Conservation (phyloP, 768 basidiomycete species). For the Nidularia sp. region DNA sequence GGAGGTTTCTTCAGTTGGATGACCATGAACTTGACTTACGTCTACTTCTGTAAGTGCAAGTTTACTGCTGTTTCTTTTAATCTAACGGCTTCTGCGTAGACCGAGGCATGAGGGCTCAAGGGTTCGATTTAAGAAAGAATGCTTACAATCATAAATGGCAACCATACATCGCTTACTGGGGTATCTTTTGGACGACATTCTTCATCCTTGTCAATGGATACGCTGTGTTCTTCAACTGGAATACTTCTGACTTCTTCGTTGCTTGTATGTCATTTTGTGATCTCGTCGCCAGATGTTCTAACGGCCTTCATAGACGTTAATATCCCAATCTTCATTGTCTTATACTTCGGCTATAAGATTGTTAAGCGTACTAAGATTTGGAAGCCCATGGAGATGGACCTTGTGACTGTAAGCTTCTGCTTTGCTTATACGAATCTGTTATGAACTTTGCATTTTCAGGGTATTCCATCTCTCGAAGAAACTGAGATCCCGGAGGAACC, state of each 20-base stretch:
- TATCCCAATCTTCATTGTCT: conserved; percentile 37
- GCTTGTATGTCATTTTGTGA: conserved; percentile 24
- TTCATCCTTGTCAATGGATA: conserved; percentile 53
- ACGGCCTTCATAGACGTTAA: conserved; percentile 32
- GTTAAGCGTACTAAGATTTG: conserved; percentile 39
- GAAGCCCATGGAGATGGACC: conserved; percentile 66
- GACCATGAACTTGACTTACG: conserved; percentile 66
- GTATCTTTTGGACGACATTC: conserved; percentile 57
- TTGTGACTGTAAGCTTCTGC: conserved; percentile 48
- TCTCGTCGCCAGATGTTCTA: neutral
- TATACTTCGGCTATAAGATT: conserved; percentile 44
- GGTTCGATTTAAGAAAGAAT: conserved; percentile 48
- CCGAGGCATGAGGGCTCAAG: conserved; percentile 50
- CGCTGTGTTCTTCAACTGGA: conserved; percentile 64
- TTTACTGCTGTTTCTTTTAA: neutral
- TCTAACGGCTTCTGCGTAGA: conserved; percentile 20
- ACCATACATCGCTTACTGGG: conserved; percentile 60
- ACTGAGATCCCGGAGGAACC: conserved; percentile 52
- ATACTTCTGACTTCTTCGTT: conserved; percentile 43
- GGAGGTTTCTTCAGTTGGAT: conserved; percentile 70
- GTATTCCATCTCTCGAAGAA: conserved; percentile 67
- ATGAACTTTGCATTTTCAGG: conserved; percentile 24
- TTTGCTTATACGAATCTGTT: neutral
- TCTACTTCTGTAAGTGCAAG: conserved; percentile 56
- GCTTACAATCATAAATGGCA: conserved; percentile 50